Evolutionary conservation across 2,329 filamentous ascomycete species (phyloP).

Genomic region (Tolypocladium tropicale): DNA sequence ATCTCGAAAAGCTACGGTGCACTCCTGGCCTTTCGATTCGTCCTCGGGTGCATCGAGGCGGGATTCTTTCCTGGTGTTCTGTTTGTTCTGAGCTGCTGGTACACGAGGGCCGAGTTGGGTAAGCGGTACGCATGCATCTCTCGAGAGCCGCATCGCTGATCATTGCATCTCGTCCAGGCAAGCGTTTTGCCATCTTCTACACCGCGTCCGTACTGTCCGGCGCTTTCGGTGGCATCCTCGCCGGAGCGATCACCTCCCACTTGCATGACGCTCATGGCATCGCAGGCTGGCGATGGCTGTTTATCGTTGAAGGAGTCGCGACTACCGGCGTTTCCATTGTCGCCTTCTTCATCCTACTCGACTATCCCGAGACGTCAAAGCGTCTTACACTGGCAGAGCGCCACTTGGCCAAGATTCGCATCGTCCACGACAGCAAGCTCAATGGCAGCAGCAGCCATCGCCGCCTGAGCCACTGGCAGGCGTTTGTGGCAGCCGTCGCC

Average conservation of each 20-base stretch:
- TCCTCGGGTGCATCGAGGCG: constrained; percentile 39
- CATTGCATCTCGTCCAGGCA: constrained; percentile 12
- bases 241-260: constrained; percentile 48
- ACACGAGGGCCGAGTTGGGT: constrained; percentile 37
- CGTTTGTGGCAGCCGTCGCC: constrained; percentile 18
- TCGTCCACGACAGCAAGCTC: constrained; percentile 13
- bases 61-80: constrained; percentile 43
- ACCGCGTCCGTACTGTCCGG: constrained; percentile 49
- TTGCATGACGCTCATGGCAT: constrained; percentile 42
- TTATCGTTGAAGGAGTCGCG: constrained; percentile 56
- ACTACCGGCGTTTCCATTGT: constrained; percentile 39
- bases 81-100: constrained; percentile 45
- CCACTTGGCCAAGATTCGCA: constrained; percentile 1
- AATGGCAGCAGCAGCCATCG: constrained; percentile 14
- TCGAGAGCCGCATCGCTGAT: background rate
- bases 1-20: constrained; percentile 34
- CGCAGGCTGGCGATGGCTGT: constrained; percentile 57
- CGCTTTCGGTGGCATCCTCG: constrained; percentile 54
- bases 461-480: constrained; percentile 1
- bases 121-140: background rate
- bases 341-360: constrained; percentile 52
- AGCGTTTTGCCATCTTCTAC: constrained; percentile 47
- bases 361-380: constrained; percentile 50
- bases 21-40: constrained; percentile 32
- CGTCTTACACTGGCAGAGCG: constrained; percentile 43